Evolutionary conservation across 169 alveolate genomes (phyloP), one percentile per base, ranked within the genome.

Genomic region (Plasmodium fragile): DNA sequence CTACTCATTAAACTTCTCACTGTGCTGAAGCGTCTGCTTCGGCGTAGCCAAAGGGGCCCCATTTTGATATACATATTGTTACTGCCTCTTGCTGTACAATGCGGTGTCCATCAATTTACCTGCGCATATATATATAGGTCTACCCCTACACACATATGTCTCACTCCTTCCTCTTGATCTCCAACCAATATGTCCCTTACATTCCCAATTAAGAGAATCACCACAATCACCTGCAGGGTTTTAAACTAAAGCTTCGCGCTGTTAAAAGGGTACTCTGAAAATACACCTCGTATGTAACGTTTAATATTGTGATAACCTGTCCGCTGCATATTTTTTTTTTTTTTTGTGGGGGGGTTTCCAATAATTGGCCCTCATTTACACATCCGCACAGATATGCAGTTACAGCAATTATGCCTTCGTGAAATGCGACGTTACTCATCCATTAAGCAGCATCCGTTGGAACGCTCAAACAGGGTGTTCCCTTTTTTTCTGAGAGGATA

Each of bases 1-100:
- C 73, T 80, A 25, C 53, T 89, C 53, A 89, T 30, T 41, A 80
- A n/a, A 55, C 16, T 89, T 79, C 75, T 28, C 13, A 89, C 39
- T 25, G 94, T 72, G 30, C 94, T 53, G 49, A 89, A 89, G 70
- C 39, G 32, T 13, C 90, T 78, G 70, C 93, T 59, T n/a, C 7
- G 28, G 18, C 53, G 18, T 81, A 45, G 18, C 34, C 43, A 34
- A 13, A 4, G 59, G 65, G 7, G 11, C 69, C 32, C 30, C 36
- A 43, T 49, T 34, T 25, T 73, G 11, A 13, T 52, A 52, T 16
- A 41, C 41, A 25, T 45, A 2, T 77, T 73, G 77, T 69, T 85
- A 71, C 59, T 16, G 18, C 36, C 13, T 7, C 53, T 49, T 52
- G 11, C 18, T 41, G 39, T 4, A 32, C 25, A 75, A 8, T 6